A percentile compares a stretch with the other conserved stretches of the same genome.
Conservation (phyloP, 345 rosid species). For the Citrus cavaleriei region DNA sequence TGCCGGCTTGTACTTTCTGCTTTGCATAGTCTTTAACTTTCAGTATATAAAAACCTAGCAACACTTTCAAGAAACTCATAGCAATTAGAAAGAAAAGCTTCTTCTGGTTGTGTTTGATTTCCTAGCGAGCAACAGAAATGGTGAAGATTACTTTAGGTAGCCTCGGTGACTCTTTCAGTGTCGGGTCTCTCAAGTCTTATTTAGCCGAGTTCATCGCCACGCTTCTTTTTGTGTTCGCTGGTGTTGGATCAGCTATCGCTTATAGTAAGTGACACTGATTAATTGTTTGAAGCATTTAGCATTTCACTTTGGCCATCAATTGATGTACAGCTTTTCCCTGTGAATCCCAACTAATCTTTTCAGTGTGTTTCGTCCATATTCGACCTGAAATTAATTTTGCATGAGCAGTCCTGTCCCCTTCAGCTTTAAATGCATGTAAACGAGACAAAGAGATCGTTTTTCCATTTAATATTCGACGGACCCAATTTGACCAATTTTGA, state of each 20-base stretch:
- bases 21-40: background rate
- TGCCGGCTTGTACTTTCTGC: constrained; percentile 30
- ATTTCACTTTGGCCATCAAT: no score
- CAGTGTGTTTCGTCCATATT: no score
- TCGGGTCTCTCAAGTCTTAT: constrained; percentile 59
- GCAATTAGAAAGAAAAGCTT: no score
- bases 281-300: no score
- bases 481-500: no score
- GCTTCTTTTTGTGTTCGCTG: constrained; percentile 89
- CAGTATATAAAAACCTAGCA: constrained; percentile 9
- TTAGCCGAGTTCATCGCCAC: constrained; percentile 90
- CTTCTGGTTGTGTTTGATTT: background rate
- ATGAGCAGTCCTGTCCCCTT: no score
- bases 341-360: no score
- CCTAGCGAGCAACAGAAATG: constrained; percentile 31
- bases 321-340: no score
- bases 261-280: constrained; percentile 28
- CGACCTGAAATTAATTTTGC: no score
- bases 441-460: background rate
- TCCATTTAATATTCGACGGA: background rate
- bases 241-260: constrained; percentile 88
- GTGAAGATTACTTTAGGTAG: constrained; percentile 74
- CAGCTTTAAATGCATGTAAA: background rate
- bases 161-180: constrained; percentile 73
- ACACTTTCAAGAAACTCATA: background rate